Evolutionary conservation across 2,329 filamentous ascomycete genomes (phyloP).

Genomic region (Diaporthe nobilis): DNA sequence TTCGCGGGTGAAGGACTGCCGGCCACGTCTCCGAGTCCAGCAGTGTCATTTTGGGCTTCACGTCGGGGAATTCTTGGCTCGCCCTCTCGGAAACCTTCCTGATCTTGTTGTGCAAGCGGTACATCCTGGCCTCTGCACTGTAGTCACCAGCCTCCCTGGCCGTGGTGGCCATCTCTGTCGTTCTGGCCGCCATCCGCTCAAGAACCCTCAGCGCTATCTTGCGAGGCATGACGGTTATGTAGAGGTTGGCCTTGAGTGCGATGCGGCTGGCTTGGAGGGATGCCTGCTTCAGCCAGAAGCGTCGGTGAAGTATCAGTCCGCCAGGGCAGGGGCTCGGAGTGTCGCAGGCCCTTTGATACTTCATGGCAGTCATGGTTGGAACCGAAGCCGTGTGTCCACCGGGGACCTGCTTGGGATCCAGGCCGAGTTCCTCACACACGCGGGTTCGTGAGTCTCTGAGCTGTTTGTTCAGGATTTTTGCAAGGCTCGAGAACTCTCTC

Average conservation of each 20-base stretch:
- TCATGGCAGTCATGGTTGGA: background rate
- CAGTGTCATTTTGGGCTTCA: slow-evolving; percentile 14
- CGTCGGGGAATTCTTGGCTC: background rate
- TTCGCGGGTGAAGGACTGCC: slow-evolving; percentile 5
- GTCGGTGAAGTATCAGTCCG: background rate
- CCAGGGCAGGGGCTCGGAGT: background rate
- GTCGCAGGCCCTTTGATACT: background rate
- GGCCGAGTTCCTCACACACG: slow-evolving; percentile 7
- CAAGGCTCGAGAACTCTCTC: background rate
- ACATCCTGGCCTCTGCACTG: background rate
- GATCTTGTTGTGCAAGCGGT: slow-evolving; percentile 5
- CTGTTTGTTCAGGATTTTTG: background rate
- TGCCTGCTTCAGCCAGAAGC: background rate
- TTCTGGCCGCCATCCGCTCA: background rate
- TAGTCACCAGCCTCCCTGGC: background rate
- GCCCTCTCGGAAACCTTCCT: slow-evolving; percentile 18
- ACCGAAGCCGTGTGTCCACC: background rate
- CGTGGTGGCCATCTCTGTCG: background rate
- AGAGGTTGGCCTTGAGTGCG: background rate
- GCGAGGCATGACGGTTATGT: background rate
- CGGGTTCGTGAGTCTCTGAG: background rate
- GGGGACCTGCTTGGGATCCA: slow-evolving; percentile 2
- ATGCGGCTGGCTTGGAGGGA: slow-evolving; percentile 3
- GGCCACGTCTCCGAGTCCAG: slow-evolving; percentile 26
- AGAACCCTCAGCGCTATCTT: background rate